These are phyloP conservation scores for Cercospora janseana DNA, from an alignment of 2,329 filamentous ascomycete species.

Conservation along the genomic window DNA sequence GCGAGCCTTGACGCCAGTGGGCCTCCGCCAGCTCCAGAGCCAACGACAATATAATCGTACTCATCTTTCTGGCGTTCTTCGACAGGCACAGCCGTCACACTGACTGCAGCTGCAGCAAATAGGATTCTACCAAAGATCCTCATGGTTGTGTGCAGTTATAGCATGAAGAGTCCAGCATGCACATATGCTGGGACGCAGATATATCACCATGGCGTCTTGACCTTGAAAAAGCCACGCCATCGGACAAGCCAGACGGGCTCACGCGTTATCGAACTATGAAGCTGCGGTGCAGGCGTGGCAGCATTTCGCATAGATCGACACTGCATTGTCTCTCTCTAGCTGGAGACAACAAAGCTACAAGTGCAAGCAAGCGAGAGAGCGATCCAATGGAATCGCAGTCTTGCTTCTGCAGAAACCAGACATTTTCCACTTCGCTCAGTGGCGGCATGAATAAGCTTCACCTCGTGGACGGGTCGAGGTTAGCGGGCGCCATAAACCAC, in stretches of 20 bases:
- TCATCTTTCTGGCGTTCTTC: slow-evolving; percentile 13
- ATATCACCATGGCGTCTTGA: too few species aligned
- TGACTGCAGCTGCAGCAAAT: slow-evolving; percentile 9
- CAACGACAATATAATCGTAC: slow-evolving; percentile 56
- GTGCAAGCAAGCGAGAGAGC: neutral
- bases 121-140: slow-evolving; percentile 1
- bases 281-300: too few species aligned
- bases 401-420: neutral
- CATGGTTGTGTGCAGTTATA: neutral
- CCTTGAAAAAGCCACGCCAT: too few species aligned
- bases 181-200: too few species aligned
- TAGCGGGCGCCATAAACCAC: slow-evolving; percentile 3
- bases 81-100: slow-evolving; percentile 14
- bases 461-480: neutral
- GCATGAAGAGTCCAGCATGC: neutral
- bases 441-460: slow-evolving; percentile 1
- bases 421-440: neutral
- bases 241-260: too few species aligned
- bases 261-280: too few species aligned
- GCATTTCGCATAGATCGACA: too few species aligned
- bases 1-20: slow-evolving; percentile 59
- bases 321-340: too few species aligned
- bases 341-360: too few species aligned
- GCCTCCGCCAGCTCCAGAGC: slow-evolving; percentile 59
- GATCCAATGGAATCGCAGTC: neutral